Evolutionary conservation across 805 yeast species (phyloP).

Genomic region (Barnettozyma sp.): DNA sequence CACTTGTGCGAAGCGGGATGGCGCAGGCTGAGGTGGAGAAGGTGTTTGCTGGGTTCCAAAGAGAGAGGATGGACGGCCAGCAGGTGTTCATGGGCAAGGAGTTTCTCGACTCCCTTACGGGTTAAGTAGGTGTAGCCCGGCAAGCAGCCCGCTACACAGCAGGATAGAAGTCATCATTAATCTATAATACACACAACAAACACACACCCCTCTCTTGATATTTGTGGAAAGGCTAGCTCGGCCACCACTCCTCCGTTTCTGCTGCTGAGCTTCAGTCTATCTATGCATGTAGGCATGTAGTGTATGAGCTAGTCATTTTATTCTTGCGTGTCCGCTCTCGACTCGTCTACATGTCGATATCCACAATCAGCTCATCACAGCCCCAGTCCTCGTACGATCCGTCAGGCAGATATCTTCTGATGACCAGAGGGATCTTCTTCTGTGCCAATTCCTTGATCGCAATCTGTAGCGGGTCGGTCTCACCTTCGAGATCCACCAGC

Average conservation of each 20-base stretch:
- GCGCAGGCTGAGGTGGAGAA: slow-evolving; percentile 40
- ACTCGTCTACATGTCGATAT: slow-evolving; percentile 38
- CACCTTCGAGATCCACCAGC: slow-evolving; percentile 96
- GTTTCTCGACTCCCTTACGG: slow-evolving; percentile 42
- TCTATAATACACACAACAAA: slow-evolving; percentile 1
- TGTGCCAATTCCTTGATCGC: slow-evolving; percentile 96
- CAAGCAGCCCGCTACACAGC: too few species aligned
- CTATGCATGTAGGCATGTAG: too few species aligned
- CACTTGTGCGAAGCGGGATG: slow-evolving; percentile 40
- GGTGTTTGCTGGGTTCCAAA: not conserved
- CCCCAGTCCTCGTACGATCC: slow-evolving; percentile 99
- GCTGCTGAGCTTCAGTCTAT: too few species aligned
- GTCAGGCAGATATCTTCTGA: slow-evolving; percentile 94
- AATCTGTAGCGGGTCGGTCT: slow-evolving; percentile 95
- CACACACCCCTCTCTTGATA: too few species aligned
- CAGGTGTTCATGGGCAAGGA: slow-evolving; percentile 52
- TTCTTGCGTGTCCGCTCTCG: too few species aligned
- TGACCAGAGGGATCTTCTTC: slow-evolving; percentile 89
- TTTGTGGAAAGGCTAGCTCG: too few species aligned
- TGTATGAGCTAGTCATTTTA: too few species aligned
- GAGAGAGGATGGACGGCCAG: slow-evolving; percentile 47
- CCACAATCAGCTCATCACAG: slow-evolving; percentile 93
- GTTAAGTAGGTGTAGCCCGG: too few species aligned
- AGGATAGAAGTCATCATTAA: not conserved
- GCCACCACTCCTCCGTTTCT: too few species aligned